Evolutionary conservation across 2,329 filamentous ascomycete genomes (phyloP).

Genomic region (Pestalotiopsis sp.): DNA sequence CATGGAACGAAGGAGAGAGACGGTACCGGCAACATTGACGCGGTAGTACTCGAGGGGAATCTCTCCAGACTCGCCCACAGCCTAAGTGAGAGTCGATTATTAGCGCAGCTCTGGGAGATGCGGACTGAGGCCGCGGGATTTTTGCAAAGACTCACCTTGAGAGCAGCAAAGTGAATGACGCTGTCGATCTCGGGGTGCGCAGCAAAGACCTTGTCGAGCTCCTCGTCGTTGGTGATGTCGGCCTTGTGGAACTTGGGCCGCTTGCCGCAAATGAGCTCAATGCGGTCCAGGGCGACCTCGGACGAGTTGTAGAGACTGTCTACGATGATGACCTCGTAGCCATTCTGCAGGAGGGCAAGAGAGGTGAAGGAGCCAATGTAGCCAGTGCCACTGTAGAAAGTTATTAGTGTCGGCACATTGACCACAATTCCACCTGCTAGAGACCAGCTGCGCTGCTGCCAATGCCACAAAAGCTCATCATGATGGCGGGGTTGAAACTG

Average conservation of each 20-base stretch:
- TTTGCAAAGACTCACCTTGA: constrained; percentile 66
- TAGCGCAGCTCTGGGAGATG: constrained; percentile 12
- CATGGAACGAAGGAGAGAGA: constrained; percentile 86
- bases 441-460: neutral
- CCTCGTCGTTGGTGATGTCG: constrained; percentile 85
- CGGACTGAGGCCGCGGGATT: neutral
- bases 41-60: constrained; percentile 97
- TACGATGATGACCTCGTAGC: constrained; percentile 94
- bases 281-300: constrained; percentile 86
- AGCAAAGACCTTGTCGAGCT: constrained; percentile 82
- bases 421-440: neutral
- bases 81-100: constrained; percentile 49
- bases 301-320: constrained; percentile 98
- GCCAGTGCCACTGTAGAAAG: constrained; percentile 76
- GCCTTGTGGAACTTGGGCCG: constrained; percentile 80
- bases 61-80: constrained; percentile 91
- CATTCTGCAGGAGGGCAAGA: constrained; percentile 87
- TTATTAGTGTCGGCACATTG: constrained; percentile 15
- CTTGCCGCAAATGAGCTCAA: constrained; percentile 90
- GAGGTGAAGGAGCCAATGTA: constrained; percentile 99
- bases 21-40: constrained; percentile 92
- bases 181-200: constrained; percentile 93
- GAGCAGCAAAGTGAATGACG: constrained; percentile 96
- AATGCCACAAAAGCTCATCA: neutral
- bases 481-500: constrained; percentile 15